Evolutionary conservation across 805 yeast genomes (phyloP), one percentile per base, ranked within the genome.

Genomic region (Alloascoidea africana): DNA sequence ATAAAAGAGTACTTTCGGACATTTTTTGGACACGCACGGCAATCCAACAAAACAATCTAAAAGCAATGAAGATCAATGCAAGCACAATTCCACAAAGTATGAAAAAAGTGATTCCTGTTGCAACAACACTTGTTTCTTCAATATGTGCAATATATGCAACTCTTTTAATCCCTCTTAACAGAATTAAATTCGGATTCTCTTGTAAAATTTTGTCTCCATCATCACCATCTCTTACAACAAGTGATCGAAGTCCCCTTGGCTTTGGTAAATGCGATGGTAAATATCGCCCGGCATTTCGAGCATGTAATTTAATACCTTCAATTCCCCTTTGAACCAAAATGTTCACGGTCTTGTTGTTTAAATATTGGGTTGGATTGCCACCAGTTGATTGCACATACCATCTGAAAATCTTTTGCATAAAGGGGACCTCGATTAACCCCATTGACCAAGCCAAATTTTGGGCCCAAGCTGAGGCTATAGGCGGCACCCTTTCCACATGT

Each of bases 361-460:
- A 60, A 50, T 76, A 75, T 33, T 78, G 64, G 3, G 81, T 59
- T 19, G 96, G 95, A 1, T 68, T 58, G 33, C 96, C 96, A 36
- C 96, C 96, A 1, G 96, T 86, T 17, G 91, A 60, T 53, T 82
- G 86, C 34, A 82, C 72, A 48, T 76, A 82, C 93, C 93, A 82
- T 48, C 89, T 64, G 55, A 82, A 78, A 43, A 82, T 76, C 42
- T 73, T 62, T 58, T 87, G 95, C 94, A 87, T 82, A 53, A 86
- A 87, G 2, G 52, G 49, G 32, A 81, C 70, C 53, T 78, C 65
- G 47, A 87, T 83, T 42, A 87, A 65, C 2, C 96, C 96, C 81
- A 87, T 82, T 2, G 95, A 83, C 96, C 96, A 87, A 18, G 85
- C 86, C 50, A 87, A 64, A 52, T 87, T 86, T 55, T 83, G 93